Percentiles rank a stretch among this genome's conserved stretches.
Evolutionary conservation across 345 rosid genomes (phyloP).

Genomic region (Dimocarpus longan): DNA sequence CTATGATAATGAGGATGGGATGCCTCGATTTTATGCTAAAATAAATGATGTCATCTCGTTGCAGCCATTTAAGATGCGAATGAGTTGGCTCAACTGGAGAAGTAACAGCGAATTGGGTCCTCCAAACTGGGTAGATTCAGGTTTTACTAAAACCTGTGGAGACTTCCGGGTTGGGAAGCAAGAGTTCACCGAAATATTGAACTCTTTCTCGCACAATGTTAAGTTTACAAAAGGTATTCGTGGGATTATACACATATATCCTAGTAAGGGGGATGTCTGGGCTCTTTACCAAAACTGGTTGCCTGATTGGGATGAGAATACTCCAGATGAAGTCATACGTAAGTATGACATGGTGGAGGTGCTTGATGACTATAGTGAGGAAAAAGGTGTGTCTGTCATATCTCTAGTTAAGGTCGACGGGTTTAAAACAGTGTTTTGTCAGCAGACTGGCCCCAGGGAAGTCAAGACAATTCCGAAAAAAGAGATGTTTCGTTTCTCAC

Average conservation of each 20-base stretch:
- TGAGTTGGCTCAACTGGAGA: slow-evolving; percentile 92
- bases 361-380: slow-evolving; percentile 67
- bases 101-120: slow-evolving; percentile 63
- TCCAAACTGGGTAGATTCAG: slow-evolving; percentile 74
- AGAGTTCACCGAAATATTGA: slow-evolving; percentile 53
- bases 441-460: slow-evolving; percentile 44
- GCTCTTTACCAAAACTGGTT: slow-evolving; percentile 92
- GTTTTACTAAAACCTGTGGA: slow-evolving; percentile 87
- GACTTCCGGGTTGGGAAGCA: slow-evolving; percentile 70
- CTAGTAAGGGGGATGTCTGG: slow-evolving; percentile 87
- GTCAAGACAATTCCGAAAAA: slow-evolving; percentile 54
- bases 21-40: slow-evolving; percentile 97
- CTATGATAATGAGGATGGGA: slow-evolving; percentile 86
- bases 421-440: slow-evolving; percentile 64
- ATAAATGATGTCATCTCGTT: slow-evolving; percentile 77
- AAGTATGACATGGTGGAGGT: slow-evolving; percentile 94
- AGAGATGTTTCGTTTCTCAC: slow-evolving; percentile 95
- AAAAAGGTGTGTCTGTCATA: slow-evolving; percentile 52
- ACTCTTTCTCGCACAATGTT: slow-evolving; percentile 86
- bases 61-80: slow-evolving; percentile 80
- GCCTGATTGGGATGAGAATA: slow-evolving; percentile 69
- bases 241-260: slow-evolving; percentile 68
- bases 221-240: slow-evolving; percentile 69
- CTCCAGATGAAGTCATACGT: slow-evolving; percentile 66
- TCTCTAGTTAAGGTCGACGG: slow-evolving; percentile 79